Conservation (phyloP, 805 yeast genomes). For the Saccharomyces paradoxus region DNA sequence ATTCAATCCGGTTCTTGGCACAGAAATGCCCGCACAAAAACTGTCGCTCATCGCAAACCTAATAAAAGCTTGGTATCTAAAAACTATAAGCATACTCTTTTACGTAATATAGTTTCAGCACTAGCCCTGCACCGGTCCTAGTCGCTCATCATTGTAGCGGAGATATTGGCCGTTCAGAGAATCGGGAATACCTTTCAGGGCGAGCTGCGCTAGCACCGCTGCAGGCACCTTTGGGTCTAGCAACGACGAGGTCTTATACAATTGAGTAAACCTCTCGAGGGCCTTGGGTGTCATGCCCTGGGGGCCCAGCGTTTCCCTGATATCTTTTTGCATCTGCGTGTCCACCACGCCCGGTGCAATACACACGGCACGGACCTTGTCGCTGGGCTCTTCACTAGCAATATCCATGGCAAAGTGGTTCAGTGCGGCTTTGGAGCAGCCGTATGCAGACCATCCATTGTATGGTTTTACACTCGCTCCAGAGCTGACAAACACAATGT, state of each 20-base stretch:
- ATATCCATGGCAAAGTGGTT: slow-evolving; percentile 59
- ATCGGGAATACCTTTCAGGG: slow-evolving; percentile 44
- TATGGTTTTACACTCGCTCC: slow-evolving; percentile 57
- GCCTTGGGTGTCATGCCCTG: slow-evolving; percentile 49
- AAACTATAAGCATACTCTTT: not conserved
- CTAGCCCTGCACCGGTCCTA: not conserved
- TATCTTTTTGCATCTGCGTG: slow-evolving; percentile 71
- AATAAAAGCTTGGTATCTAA: not conserved
- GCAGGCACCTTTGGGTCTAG: slow-evolving; percentile 67
- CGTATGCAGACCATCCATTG: slow-evolving; percentile 75
- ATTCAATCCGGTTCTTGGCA: not conserved
- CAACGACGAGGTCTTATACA: slow-evolving; percentile 48
- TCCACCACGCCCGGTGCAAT: slow-evolving; percentile 90
- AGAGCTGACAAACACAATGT: slow-evolving; percentile 65
- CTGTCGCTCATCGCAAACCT: not conserved
- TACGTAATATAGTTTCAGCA: not conserved
- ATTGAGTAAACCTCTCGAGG: slow-evolving; percentile 48
- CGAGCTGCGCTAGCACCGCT: slow-evolving; percentile 53
- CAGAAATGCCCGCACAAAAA: not conserved
- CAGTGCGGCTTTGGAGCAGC: slow-evolving; percentile 78
- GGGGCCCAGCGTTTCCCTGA: slow-evolving; percentile 50
- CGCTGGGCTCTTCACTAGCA: slow-evolving; percentile 52
- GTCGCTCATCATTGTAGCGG: slow-evolving; percentile 41
- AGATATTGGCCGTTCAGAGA: slow-evolving; percentile 56
- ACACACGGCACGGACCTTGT: slow-evolving; percentile 38